Base-by-base conservation (phyloP, 2,329 filamentous ascomycete genomes). In the Fusarium nodosum region DNA sequence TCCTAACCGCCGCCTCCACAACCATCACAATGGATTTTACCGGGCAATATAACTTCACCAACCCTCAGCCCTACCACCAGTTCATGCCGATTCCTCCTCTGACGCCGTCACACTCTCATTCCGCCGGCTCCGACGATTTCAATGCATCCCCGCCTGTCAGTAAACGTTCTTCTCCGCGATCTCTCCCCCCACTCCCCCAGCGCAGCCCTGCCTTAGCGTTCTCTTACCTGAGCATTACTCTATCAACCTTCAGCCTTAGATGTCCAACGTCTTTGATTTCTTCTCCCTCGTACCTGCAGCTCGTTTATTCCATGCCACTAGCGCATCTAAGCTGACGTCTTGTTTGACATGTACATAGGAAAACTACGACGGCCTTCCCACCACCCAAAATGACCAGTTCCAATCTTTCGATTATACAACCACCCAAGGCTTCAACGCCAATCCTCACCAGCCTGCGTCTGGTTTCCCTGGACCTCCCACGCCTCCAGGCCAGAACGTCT, bases 71-170 rank as follows among this genome's bases (percentile, higher is more conserved):
- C 51, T 87, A 85, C 78, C 84, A 84, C 72, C 82, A 82, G 73
- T 88, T 87, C 75, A 82, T 87, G 75, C 80, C 82, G 68, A 83
- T 88, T 56, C 79, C 83, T 59, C 85, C 85, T 48, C 75, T 87
- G 75, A 87, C 86, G 66, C 86, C 86, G 31, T 86, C 85, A 59
- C 83, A 86, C 76, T 85, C 85, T 60, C 85, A 85, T 72, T 86
- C 86, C 57, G 83, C 83, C 45, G 79, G 80, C 30, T 87, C 86
- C 38, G 85, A 87, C 59, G 86, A 88, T 56, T 88, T 85, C 74
- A 83, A 80, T 60, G 84, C 84, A 55, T 87, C 86, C 71, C 83
- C 86, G 72, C 83, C 85, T 76, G 86, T 88, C 79, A 79, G 84
- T 84, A 66, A 56, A 68, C 72, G 64, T 66, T 66, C 63, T 64